These are phyloP conservation scores for Colletotrichum graminicola DNA, from an alignment of 2,329 filamentous ascomycete species.

Conservation along the genomic window DNA sequence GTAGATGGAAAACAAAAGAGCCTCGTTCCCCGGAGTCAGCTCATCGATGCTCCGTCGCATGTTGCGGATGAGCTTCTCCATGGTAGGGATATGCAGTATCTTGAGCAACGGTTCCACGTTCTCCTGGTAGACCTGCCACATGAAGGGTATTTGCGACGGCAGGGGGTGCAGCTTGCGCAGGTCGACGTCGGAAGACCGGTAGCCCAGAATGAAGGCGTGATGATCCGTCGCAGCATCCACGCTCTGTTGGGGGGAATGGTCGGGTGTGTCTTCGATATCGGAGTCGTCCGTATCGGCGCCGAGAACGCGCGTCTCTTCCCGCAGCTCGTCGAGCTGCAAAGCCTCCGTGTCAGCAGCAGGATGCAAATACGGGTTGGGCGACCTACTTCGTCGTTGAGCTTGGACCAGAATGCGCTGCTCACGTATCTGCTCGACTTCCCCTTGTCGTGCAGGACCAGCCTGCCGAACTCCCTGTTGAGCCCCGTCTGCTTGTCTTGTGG, in stretches of 20 bases:
- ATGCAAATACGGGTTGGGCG: slow-evolving; percentile 11
- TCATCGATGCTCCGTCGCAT: slow-evolving; percentile 70
- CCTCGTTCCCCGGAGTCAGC: slow-evolving; percentile 68
- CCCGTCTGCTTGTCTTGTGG: slow-evolving; percentile 44
- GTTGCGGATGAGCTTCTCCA: slow-evolving; percentile 71
- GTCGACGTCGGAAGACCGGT: slow-evolving; percentile 77
- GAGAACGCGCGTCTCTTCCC: slow-evolving; percentile 53
- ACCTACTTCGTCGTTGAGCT: slow-evolving; percentile 78
- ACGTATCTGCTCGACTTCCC: slow-evolving; percentile 79
- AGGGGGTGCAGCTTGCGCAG: slow-evolving; percentile 74
- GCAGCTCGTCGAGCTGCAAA: slow-evolving; percentile 57
- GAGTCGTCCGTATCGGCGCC: slow-evolving; percentile 68
- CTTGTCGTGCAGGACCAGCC: slow-evolving; percentile 77
- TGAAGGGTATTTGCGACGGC: slow-evolving; percentile 72
- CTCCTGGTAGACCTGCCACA: slow-evolving; percentile 79
- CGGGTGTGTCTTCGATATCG: slow-evolving; percentile 69
- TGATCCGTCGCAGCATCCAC: slow-evolving; percentile 61
- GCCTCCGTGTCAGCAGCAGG: slow-evolving; percentile 41
- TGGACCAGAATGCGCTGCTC: slow-evolving; percentile 82
- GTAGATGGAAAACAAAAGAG: slow-evolving; percentile 74
- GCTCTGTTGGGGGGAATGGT: slow-evolving; percentile 54
- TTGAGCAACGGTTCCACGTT: slow-evolving; percentile 82
- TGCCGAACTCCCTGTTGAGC: slow-evolving; percentile 69
- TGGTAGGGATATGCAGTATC: slow-evolving; percentile 76
- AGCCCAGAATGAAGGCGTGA: slow-evolving; percentile 80